Evolutionary conservation across 495 filamentous ascomycete genomes (phyloP), one percentile per base, ranked within the genome.

Genomic region (Aspergillus heteromorphus): DNA sequence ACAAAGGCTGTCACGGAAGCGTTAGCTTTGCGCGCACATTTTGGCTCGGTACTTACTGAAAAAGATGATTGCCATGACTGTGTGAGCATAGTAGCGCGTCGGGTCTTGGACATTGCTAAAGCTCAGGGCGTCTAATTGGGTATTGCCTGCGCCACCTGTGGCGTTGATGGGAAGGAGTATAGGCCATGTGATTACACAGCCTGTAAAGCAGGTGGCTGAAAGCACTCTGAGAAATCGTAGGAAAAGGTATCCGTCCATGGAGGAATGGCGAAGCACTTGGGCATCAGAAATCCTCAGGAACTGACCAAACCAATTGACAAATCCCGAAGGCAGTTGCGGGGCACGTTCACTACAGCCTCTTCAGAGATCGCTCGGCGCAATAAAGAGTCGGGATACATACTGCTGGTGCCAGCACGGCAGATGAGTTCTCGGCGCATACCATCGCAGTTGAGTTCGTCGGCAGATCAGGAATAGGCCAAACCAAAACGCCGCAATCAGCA

Each of bases 371-470:
- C 9, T 36, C 13, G 25, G 3, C 7, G 2, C 11, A 6, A n/a
- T 41, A 11, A 17, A 17, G 36, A 19, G 21, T 51, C n/a, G 18
- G 21, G 42, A 27, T 38, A 65, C 77, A 62, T 70, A 87, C 84
- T 79, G 78, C 40, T 87, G 75, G 36, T 80, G 80, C 55, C 91
- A 66, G 60, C 76, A 86, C 21, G 87, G 86, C 21, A 96, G 61
- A 68, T 92, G 92, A 7, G 87, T 89, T 68, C 90, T 78, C 0
- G 91, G 91, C 10, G 87, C 83, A 72, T 96, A 96, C 74, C 81
- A 87, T 54, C 89, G 82, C 27, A 79, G 77, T 43, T 92, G 83
- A 31, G 80, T 85, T 55, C 75, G 78, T 43, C 91, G 82, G 55
- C 92, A 77, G 53, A 91, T 70, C 45, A 93, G 65, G 74, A 96